Conservation (phyloP, 192 early-diverging fungal genomes). For the Coemansia reversa region DNA sequence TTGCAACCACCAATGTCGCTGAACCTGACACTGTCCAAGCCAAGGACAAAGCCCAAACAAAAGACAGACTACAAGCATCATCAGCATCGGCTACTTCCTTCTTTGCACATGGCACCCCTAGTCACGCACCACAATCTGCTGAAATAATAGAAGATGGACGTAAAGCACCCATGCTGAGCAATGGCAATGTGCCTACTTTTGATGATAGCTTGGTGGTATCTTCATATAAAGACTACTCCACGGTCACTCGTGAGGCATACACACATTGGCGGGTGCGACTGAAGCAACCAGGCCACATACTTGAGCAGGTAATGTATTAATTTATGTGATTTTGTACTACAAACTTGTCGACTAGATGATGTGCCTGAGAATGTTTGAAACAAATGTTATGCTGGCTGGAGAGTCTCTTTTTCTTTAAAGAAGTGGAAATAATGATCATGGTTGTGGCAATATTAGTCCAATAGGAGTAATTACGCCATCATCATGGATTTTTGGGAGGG, state of each 20-base stretch:
- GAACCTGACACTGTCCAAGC: not conserved
- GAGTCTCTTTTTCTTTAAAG: not conserved
- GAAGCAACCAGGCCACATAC: slow-evolving; percentile 22
- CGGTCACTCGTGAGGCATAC: slow-evolving; percentile 25
- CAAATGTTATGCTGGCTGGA: not conserved
- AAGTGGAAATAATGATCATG: no score
- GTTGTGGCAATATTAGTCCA: no score
- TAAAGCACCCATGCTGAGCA: not conserved
- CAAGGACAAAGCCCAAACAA: not conserved
- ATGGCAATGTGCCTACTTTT: not conserved
- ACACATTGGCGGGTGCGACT: slow-evolving; percentile 37
- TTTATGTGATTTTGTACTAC: not conserved
- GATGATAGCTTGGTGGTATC: slow-evolving; percentile 27
- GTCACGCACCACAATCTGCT: not conserved
- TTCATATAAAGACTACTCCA: slow-evolving; percentile 25
- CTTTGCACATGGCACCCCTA: not conserved
- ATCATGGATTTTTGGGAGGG: no score
- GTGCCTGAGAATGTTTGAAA: not conserved
- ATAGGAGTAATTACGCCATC: no score
- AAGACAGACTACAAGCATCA: not conserved
- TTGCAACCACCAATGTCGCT: not conserved
- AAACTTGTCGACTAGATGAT: not conserved
- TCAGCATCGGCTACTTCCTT: not conserved
- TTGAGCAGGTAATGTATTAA: slow-evolving; percentile 35
- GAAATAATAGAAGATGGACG: not conserved